Evolutionary conservation across 768 basidiomycete genomes (phyloP), one percentile per base, ranked within the genome.

Genomic region (Tricholoma saponaceum): DNA sequence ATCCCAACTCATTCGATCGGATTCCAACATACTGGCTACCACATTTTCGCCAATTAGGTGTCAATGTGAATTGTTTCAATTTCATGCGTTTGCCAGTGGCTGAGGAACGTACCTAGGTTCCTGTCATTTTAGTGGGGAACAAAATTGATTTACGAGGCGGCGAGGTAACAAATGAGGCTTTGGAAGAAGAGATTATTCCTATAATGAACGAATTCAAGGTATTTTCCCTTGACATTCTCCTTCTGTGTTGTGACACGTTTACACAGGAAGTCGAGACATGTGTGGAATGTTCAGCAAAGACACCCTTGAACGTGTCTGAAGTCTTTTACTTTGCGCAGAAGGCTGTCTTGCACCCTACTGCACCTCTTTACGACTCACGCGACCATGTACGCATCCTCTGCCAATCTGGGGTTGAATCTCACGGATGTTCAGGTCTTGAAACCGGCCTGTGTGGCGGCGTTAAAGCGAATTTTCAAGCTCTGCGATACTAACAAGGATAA

Each of bases 141-240:
- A 99, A 98, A 77, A 99, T 98, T 47, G 96, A 99, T 72, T 73
- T 98, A 50, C 81, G 96, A 16, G 94, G 92, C 4, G 95, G 95
- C 1, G 85, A 91, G 66, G 92, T 98, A 39, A 94, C 95, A 25
- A 96, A 97, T 66, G 87, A 96, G 68, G 92, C 90, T 2, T 74
- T 99, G 59, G 94, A 96, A 71, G 93, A 90, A 60, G 96, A 98
- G 72, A 95, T 98, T 62, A 72, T 90, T 56, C 96, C 96, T 28
- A 94, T 99, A 55, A 99, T 98, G 96, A 87, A 89, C 63, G 96
- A 98, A 72, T 99, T 96, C 85, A 99, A 99, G 84, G 95, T 87
- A 67, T 55, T 74, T 65, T 22, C 3, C 10, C 20, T 49, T 10
- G 25, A 2, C 53, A 37, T 43, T 32, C 22, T 61, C 30, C 55